A percentile compares a stretch with the other conserved stretches of the same genome.
Evolutionary conservation across 768 basidiomycete species (phyloP).

Genomic region (Amanita exitialis): DNA sequence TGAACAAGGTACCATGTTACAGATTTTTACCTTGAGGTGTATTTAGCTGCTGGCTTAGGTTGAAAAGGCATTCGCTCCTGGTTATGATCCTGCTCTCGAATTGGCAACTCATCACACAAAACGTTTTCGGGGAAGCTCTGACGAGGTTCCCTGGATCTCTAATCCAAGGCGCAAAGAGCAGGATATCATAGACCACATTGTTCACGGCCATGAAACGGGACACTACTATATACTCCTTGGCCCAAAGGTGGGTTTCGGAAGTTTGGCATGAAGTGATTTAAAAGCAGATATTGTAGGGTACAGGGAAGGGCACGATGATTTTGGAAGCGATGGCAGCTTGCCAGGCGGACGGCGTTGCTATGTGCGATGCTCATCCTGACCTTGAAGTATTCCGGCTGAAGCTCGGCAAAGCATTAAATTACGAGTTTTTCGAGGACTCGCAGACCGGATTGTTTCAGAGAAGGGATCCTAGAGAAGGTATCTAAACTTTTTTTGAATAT

Average conservation of each 20-base stretch:
- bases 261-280: not conserved
- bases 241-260: slow-evolving; percentile 45
- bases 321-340: slow-evolving; percentile 71
- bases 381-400: slow-evolving; percentile 80
- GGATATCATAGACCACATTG: slow-evolving; percentile 64
- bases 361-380: slow-evolving; percentile 81
- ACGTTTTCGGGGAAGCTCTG: slow-evolving; percentile 20
- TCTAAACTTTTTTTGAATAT: not conserved
- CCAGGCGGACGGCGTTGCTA: slow-evolving; percentile 58
- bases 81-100: slow-evolving; percentile 79
- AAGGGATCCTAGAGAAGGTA: slow-evolving; percentile 74
- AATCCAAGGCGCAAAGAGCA: slow-evolving; percentile 70
- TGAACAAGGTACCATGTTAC: slow-evolving; percentile 51
- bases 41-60: slow-evolving; percentile 35
- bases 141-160: slow-evolving; percentile 38
- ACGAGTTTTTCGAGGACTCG: slow-evolving; percentile 78
- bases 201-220: slow-evolving; percentile 62
- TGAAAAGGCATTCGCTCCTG: slow-evolving; percentile 64
- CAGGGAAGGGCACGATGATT: slow-evolving; percentile 78
- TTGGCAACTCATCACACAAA: slow-evolving; percentile 41
- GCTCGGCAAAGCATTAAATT: slow-evolving; percentile 79
- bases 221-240: slow-evolving; percentile 73
- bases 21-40: slow-evolving; percentile 1
- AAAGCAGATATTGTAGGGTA: slow-evolving; percentile 35
- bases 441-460: slow-evolving; percentile 76